Evolutionary conservation across 2,329 filamentous ascomycete species (phyloP), one percentile per base, ranked within the genome.

Genomic region (Bipolaris oryzae): DNA sequence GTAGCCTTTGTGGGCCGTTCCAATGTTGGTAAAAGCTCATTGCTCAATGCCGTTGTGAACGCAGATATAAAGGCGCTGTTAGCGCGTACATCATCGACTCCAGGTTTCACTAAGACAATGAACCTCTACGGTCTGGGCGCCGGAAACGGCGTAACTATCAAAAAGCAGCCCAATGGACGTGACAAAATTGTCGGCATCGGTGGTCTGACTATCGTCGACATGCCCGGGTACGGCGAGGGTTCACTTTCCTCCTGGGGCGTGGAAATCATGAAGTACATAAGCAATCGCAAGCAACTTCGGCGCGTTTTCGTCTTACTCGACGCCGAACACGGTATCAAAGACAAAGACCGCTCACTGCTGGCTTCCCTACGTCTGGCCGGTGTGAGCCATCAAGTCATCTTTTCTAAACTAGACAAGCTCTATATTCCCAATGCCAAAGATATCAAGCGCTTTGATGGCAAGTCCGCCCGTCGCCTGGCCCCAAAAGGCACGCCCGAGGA

Each of bases 171-270:
- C 0, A 41, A 37, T 2, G 64, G 61, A 2, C 52, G 57, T 10
- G 73, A 70, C 53, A 71, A 71, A 25, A 76, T 76, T 35, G 58
- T 78, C 7, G 76, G 77, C 0, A 53, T 60, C 0, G 76, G 77
- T 0, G 79, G 78, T 0, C 68, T 89, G 25, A 81, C 87, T 0
- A 79, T 91, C 33, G 78, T 91, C 18, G 88, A 91, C 72, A 89
- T 89, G 83, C 89, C 88, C 1, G 88, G 88, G 0, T 91, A 91
- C 68, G 88, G 88, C 3, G 81, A 84, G 54, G 87, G 83, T 1
- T 86, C 84, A 67, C 76, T 82, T 33, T 73, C 79, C 7, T 83
- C 85, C 64, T 90, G 88, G 87, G 88, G 88, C 0, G 69, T 74
- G 21, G 85, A 90, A 72, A 88, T 89, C 57, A 79, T 89, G 78